These are phyloP conservation scores for Lathyrus sativus DNA, from an alignment of 306 rosid species.

Conservation along the genomic window DNA sequence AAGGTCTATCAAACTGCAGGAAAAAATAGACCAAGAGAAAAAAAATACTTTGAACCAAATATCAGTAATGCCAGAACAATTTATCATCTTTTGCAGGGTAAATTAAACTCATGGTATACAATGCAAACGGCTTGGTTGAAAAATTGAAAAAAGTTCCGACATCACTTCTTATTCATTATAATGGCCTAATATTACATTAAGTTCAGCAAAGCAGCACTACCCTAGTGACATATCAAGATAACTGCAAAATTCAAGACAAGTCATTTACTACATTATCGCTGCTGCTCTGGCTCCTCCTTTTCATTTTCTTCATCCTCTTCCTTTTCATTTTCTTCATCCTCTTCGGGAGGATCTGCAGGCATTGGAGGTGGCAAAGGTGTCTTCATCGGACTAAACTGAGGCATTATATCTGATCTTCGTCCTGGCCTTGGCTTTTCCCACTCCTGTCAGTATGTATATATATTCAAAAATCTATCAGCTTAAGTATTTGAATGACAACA, in stretches of 20 bases:
- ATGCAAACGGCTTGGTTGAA: background rate
- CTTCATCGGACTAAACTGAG: conserved; percentile 62
- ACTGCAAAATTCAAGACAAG: conserved; percentile 27
- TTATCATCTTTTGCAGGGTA: no score
- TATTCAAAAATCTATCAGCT: conserved; percentile 23
- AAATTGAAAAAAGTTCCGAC: conserved; percentile 26
- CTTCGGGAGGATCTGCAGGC: conserved; percentile 56
- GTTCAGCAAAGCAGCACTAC: conserved; percentile 12
- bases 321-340: conserved; percentile 52
- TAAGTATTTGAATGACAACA: conserved; percentile 1
- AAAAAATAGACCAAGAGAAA: background rate
- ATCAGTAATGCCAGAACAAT: conserved; percentile 4
- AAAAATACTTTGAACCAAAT: background rate
- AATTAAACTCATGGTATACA: conserved; percentile 15
- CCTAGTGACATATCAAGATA: conserved; percentile 29
- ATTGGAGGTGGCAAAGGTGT: conserved; percentile 57
- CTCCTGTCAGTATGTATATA: conserved; percentile 39
- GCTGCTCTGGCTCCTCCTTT: conserved; percentile 43
- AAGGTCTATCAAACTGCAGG: conserved; percentile 8
- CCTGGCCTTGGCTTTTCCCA: conserved; percentile 57
- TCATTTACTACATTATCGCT: conserved; percentile 28
- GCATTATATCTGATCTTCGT: conserved; percentile 56
- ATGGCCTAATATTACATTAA: conserved; percentile 9
- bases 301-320: conserved; percentile 46
- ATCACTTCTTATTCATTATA: conserved; percentile 9